Evolutionary conservation across 805 yeast genomes (phyloP), one percentile per base, ranked within the genome.

Genomic region (Zygosaccharomyces bisporus): DNA sequence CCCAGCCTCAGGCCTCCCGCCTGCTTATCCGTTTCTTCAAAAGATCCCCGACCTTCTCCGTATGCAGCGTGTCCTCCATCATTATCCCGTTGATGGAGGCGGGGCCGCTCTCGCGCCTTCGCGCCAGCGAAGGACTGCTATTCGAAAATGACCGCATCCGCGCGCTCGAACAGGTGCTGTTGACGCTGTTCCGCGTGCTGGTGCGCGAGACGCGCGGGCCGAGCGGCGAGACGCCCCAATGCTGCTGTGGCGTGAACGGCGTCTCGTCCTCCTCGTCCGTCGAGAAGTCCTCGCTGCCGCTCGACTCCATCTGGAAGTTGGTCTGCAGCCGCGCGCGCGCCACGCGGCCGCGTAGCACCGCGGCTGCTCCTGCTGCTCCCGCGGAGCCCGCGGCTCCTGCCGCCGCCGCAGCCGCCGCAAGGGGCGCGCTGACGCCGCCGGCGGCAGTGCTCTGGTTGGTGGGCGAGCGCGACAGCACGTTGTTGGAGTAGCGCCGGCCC

Each of bases 271-370:
- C 61, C 7, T 58, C 63, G 32, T 54, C 57, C 4, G 57, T 50
- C 4, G 60, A 55, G 25, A 52, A 50, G 21, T 51, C 53, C 24
- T 58, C 64, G 42, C 63, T 58, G 19, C 53, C 63, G 31, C 61
- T 57, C n/a, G 60, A 54, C 6, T 54, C 61, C 13, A 61, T 46
- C 36, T 56, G 57, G 42, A 61, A 61, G 50, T 55, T n/a, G 52
- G 41, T 27, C 47, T 31, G 29, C 46, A 12, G 31, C 6, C 31
- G 31, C 7, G 31, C 14, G 7, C 24, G 36, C 21, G 36, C 20
- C 36, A 13, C 14, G 36, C 24, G 21, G 14, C 25, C 27, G 19
- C n/a, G 44, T 33, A 16, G 30, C 19, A 13, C 23, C 14, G n/a
- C 48, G 18, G 23, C 21, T n/a, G 34, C 45, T n/a, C 13, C 19